phyloP scores from a whole-genome alignment of 2,329 filamentous ascomycete genomes.

The Colletotrichum endophyticum region DNA sequence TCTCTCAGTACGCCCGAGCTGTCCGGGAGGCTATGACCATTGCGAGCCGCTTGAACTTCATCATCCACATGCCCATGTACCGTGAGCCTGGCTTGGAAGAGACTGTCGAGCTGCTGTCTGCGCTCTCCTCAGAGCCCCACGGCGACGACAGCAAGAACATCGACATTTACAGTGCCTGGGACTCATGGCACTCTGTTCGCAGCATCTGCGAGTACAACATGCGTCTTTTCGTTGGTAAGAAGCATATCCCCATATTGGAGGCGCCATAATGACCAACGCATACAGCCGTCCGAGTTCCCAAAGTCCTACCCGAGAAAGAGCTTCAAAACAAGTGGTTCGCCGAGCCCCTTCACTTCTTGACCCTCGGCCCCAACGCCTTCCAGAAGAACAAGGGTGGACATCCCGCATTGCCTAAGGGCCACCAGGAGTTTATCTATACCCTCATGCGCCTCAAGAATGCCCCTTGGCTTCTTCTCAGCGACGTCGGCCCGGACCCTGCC shows the following conservation, averaged over 20 bases:
- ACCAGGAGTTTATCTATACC: slow-evolving; percentile 64
- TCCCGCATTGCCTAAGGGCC: slow-evolving; percentile 64
- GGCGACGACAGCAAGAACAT: slow-evolving; percentile 47
- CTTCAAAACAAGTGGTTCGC: slow-evolving; percentile 73
- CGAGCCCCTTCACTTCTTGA: slow-evolving; percentile 69
- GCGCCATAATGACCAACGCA: background rate
- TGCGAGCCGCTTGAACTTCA: slow-evolving; percentile 77
- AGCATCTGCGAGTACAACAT: slow-evolving; percentile 84
- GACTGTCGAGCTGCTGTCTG: slow-evolving; percentile 56
- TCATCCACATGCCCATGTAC: slow-evolving; percentile 85
- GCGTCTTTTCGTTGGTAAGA: slow-evolving; percentile 83
- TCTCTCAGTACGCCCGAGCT: slow-evolving; percentile 81
- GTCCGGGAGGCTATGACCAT: slow-evolving; percentile 80
- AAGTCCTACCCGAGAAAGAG: slow-evolving; percentile 61
- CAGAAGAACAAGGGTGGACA: slow-evolving; percentile 65
- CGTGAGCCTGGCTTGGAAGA: slow-evolving; percentile 69
- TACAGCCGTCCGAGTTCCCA: slow-evolving; percentile 62
- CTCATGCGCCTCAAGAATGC: slow-evolving; percentile 69
- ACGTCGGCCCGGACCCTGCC: slow-evolving; percentile 55
- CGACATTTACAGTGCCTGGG: slow-evolving; percentile 84
- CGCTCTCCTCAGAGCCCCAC: slow-evolving; percentile 36
- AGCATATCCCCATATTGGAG: background rate
- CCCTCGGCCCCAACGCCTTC: slow-evolving; percentile 59
- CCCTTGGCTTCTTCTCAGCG: slow-evolving; percentile 68
- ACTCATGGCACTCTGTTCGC: slow-evolving; percentile 90